These are phyloP conservation scores for Phytophthora quininea DNA, from an alignment of 352 stramenopile species.

Conservation along the genomic window DNA sequence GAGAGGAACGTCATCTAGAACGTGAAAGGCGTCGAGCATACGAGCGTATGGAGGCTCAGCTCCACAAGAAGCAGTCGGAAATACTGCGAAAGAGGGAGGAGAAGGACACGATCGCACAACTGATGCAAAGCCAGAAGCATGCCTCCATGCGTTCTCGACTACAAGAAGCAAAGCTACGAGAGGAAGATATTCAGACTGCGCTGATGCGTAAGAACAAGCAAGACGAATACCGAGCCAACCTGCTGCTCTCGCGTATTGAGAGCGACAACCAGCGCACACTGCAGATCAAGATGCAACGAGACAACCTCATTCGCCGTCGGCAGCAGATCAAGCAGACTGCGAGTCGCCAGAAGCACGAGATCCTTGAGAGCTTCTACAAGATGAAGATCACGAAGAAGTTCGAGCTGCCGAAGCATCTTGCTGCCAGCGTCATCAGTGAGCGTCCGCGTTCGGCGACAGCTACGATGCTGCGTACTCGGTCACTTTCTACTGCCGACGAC, in stretches of 20 bases:
- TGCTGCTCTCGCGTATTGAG: constrained; percentile 69
- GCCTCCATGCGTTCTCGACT: constrained; percentile 52
- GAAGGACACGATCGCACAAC: constrained; percentile 56
- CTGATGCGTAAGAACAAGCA: constrained; percentile 64
- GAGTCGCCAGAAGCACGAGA: constrained; percentile 65
- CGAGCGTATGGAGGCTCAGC: constrained; percentile 65
- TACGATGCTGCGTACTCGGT: constrained; percentile 36
- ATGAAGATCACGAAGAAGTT: constrained; percentile 87
- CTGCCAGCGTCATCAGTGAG: constrained; percentile 25
- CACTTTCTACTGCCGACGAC: constrained; percentile 26
- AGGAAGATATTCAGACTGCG: constrained; percentile 78
- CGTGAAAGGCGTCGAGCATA: constrained; percentile 61
- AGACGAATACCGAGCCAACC: constrained; percentile 61
- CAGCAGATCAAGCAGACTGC: constrained; percentile 74
- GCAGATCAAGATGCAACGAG: constrained; percentile 63
- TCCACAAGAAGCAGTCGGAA: constrained; percentile 45
- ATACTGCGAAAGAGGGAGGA: constrained; percentile 56
- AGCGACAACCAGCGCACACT: constrained; percentile 62
- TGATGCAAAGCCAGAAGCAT: constrained; percentile 62
- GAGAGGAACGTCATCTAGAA: constrained; percentile 54
- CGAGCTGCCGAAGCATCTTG: constrained; percentile 61
- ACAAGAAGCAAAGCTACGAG: constrained; percentile 75
- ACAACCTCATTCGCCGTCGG: constrained; percentile 56
- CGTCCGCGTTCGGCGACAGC: constrained; percentile 49
- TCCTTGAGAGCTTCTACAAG: constrained; percentile 80